Base-by-base conservation (phyloP, 2,329 filamentous ascomycete species). In the Clarireedia monteithiana region DNA sequence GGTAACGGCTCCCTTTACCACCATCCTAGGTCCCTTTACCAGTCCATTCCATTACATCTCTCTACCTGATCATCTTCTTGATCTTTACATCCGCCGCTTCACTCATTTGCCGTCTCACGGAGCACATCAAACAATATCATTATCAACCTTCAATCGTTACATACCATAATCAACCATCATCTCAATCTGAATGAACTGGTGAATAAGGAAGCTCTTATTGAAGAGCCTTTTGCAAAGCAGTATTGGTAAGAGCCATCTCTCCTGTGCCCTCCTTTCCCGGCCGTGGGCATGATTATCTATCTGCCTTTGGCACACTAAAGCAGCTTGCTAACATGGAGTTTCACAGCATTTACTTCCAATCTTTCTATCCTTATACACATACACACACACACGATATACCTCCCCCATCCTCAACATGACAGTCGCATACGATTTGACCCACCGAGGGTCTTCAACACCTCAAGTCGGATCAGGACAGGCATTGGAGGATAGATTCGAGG, bases 401-500 rank as follows among this genome's bases (percentile, higher is more conserved):
- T 49, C 30, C 17, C 53, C n/a, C 45, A 53, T 55, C 53, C 54
- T 49, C 44, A 84, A 68, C 64, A 95, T 95, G 89, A 89, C 88
- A 47, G 83, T 89, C 72, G 79, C 82, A 68, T 84, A 85, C 71
- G 89, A 92, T 68, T 75, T 84, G 67, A 80, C 86, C 72, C 82
- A 85, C 66, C 82, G 88, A 70, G 82, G 82, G 71, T 81, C 83
- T 75, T 77, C 70, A 67, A 79, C 74, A 73, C 77, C 58, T 67
- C 69, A 62, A 66, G 72, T 62, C 27, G 12, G 62, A 20, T 71
- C 72, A 52, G 73, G 70, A 42, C 67, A 85, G 74, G 81, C 84
- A 53, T 83, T 99, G 53, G 91, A 96, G 71, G 94, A 99, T 70
- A 85, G 91, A 65, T 99, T 96, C 70, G 92, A 99, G 73, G 85